phyloP scores from a whole-genome alignment of 2,329 filamentous ascomycete genomes.

The Fusarium cicatricum region DNA sequence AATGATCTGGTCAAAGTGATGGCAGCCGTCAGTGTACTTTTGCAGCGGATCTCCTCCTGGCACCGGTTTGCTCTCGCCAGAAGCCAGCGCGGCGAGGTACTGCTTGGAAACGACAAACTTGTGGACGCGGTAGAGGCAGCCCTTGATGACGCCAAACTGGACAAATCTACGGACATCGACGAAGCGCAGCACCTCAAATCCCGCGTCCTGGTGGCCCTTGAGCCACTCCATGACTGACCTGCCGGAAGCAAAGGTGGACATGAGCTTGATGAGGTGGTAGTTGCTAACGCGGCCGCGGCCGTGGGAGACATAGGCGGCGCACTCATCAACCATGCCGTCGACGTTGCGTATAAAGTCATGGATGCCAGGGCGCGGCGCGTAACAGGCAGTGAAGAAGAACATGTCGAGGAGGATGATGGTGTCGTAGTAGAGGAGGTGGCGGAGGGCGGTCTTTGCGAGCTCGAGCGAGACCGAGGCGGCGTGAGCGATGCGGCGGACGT shows the following conservation, averaged over 20 bases:
- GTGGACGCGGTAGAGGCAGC: constrained; percentile 90
- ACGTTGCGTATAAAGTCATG: constrained; percentile 80
- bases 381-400: constrained; percentile 93
- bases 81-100: constrained; percentile 64
- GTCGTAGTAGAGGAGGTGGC: constrained; percentile 92
- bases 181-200: constrained; percentile 71
- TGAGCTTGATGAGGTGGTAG: constrained; percentile 80
- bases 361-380: constrained; percentile 81
- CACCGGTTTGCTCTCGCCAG: constrained; percentile 57
- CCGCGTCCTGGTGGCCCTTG: constrained; percentile 72
- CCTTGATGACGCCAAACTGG: constrained; percentile 96
- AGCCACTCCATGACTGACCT: constrained; percentile 90
- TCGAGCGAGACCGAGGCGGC: constrained; percentile 86
- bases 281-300: constrained; percentile 58
- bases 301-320: constrained; percentile 79
- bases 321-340: constrained; percentile 83
- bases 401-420: constrained; percentile 91
- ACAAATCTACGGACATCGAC: constrained; percentile 92
- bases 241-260: constrained; percentile 84
- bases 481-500: constrained; percentile 85
- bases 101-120: constrained; percentile 82
- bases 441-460: constrained; percentile 84
- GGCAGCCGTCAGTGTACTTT: constrained; percentile 76
- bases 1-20: constrained; percentile 84
- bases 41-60: constrained; percentile 62